Base-by-base conservation (phyloP, 768 basidiomycete species). In the Pisolithus microcarpus region DNA sequence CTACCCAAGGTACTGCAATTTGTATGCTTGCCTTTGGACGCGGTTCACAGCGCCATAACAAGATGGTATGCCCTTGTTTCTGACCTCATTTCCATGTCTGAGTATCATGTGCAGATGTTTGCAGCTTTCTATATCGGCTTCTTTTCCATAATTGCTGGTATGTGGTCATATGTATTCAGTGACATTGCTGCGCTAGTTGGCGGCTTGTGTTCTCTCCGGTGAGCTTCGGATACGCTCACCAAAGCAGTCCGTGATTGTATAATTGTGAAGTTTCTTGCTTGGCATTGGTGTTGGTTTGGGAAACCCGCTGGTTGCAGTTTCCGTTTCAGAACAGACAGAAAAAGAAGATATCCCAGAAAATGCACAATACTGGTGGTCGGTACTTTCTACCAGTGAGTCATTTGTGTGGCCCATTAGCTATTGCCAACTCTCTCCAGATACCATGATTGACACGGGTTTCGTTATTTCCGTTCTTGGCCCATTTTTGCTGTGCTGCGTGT, bases 401-500 rank as follows among this genome's bases (percentile, higher is more conserved):
- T 34, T 46, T 28, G 26, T 45, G 43, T 39, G 30, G 9, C 18
- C 38, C 30, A 9, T 16, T 49, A 46, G 47, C 34, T 49, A 44
- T 46, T 48, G 38, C 11, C 10, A 55, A 24, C 15, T 31, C 36
- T 13, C 54, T 23, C 6, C 13, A 89, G 87, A 91, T 59, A 65
- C 75, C 7, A 92, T 92, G 91, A 90, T 92, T 57, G 91, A 90
- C 62, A 69, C 82, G 51, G 88, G 87, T 38, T 90, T 91, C 62
- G 88, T 89, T 37, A 61, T 92, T 44, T 70, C 85, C 7, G 74
- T 86, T 10, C 91, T 93, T 55, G 84, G 89, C 4, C 90, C 91
- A 15, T 74, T 94, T 6, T 85, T 94, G 24, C 72, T 92, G 28
- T 88, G 81, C 61, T 92, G 90, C 90, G 94, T 94, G 84, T 88